phyloP scores from a whole-genome alignment of 2,329 filamentous ascomycete genomes.

The Penicillium sp. region DNA sequence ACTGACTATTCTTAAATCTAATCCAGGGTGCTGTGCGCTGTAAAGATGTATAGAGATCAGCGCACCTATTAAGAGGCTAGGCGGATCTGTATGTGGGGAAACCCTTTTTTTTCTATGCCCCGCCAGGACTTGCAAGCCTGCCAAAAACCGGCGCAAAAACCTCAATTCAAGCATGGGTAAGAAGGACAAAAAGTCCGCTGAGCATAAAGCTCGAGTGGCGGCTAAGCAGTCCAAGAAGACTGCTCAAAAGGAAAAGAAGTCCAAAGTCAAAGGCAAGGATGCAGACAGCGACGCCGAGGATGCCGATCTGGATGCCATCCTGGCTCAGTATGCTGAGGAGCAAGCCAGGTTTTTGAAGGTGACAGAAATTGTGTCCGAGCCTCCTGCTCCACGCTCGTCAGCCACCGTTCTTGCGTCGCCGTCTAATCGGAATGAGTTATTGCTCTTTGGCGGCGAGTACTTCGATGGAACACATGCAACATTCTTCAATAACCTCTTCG shows the following conservation, averaged over 20 bases:
- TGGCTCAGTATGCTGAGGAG: constrained; percentile 88
- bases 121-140: constrained; percentile 10
- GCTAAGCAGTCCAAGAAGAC: constrained; percentile 87
- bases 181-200: constrained; percentile 59
- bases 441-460: constrained; percentile 93
- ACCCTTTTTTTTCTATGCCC: constrained; percentile 21
- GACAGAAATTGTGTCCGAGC: constrained; percentile 72
- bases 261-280: constrained; percentile 64
- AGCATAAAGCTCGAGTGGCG: constrained; percentile 57
- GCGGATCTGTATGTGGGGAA: constrained; percentile 19
- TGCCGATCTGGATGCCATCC: constrained; percentile 86
- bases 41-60: background rate
- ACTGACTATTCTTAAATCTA: background rate
- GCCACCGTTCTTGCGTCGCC: constrained; percentile 83
- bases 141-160: constrained; percentile 9
- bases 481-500: constrained; percentile 67
- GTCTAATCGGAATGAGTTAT: constrained; percentile 79
- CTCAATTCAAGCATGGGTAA: constrained; percentile 44
- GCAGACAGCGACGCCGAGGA: constrained; percentile 89
- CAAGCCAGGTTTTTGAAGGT: constrained; percentile 94
- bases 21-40: background rate
- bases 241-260: constrained; percentile 72
- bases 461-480: constrained; percentile 85
- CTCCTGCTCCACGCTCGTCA: constrained; percentile 77
- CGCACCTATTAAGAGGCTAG: background rate